Base-by-base conservation (phyloP, 345 rosid species). In the Erucastrum elatum region DNA sequence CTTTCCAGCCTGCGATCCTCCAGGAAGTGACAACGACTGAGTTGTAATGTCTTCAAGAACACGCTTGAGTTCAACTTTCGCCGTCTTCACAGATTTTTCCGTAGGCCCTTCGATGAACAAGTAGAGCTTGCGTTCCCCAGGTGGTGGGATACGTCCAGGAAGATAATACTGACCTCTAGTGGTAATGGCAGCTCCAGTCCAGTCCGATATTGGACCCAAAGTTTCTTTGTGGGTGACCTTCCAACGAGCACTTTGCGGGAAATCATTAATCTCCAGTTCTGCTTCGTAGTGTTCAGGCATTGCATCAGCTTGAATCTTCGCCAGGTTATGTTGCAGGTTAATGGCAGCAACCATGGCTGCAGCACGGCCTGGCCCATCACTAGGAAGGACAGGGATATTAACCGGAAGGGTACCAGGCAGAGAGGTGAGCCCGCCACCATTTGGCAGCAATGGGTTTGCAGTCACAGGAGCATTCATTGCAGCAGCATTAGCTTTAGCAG, bases 181-280 rank as follows among this genome's bases (percentile, higher is more conserved):
- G 30, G 98, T 95, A 79, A 95, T 93, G 70, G 99, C 97, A 69
- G 98, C 98, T 72, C 96, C 97, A 25, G 92, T 91, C 94, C 96
- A 95, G 25, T 93, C 98, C 5, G 94, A 91, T 80, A 90, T 91
- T n/a, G 98, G 99, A 51, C 98, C 97, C 91, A 89, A 80, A 4
- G 99, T 93, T 83, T 95, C 99, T 87, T 95, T 95, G 87, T 95
- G 98, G 12, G 98, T 95, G 74, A 95, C 94, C 86, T 93, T 93
- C 98, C 99, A 93, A 65, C 99, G 88, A 78, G 98, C 99, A 86
- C 93, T 95, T 74, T 93, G 99, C 25, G 97, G 98, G 29, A 93
- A 95, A 79, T 95, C 98, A 80, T 93, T 95, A 21, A 93, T 95
- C 81, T 93, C 99, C 73, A 95, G 76, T 83, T 93, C 99, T 21